These are phyloP conservation scores for Carex scoparia DNA, from an alignment of 176 grass and related monocot species.

Conservation along the genomic window DNA sequence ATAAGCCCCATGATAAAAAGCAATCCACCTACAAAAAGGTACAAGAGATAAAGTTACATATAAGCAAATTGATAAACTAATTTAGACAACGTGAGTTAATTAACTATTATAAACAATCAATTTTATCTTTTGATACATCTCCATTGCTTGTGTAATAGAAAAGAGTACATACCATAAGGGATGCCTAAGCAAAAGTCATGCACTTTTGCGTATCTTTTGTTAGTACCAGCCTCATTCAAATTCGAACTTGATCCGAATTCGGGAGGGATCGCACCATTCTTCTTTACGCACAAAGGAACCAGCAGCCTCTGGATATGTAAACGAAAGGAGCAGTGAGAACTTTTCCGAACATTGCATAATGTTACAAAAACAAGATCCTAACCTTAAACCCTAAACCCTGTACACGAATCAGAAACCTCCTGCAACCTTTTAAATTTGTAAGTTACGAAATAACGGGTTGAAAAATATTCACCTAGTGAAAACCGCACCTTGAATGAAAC, in stretches of 20 bases:
- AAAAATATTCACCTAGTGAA: neutral
- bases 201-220: conserved; percentile 8
- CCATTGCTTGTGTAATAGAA: neutral
- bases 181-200: conserved; percentile 28
- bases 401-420: neutral
- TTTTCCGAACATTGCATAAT: conserved; percentile 14
- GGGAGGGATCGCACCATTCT: neutral
- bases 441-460: neutral
- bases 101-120: neutral
- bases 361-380: neutral
- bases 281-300: conserved; percentile 1
- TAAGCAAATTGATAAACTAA: neutral
- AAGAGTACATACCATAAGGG: conserved; percentile 10
- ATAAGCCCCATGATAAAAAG: conserved; percentile 24
- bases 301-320: neutral
- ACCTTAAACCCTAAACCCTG: neutral
- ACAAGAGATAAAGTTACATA: neutral
- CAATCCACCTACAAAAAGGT: conserved; percentile 17
- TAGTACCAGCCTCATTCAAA: neutral
- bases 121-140: neutral
- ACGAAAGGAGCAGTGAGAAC: neutral
- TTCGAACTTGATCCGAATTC: neutral
- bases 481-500: neutral
- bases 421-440: neutral
- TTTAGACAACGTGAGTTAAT: neutral